Conservation (phyloP, 2,329 filamentous ascomycete species). For the Aureobasidium sp. region DNA sequence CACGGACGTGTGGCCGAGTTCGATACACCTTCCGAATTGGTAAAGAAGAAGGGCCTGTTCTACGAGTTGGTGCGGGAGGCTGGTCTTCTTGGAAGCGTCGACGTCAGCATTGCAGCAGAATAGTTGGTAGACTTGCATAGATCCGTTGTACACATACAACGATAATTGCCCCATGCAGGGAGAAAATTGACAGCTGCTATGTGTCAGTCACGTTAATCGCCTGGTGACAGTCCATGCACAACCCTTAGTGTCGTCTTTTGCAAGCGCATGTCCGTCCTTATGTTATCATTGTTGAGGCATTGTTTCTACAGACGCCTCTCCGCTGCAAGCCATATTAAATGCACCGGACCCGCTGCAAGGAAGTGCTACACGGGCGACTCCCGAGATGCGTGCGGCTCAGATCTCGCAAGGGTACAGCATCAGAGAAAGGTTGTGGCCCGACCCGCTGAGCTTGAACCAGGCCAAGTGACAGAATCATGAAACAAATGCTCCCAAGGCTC, state of each 20-base stretch:
- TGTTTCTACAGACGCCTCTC: background rate
- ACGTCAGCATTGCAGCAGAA: constrained; percentile 11
- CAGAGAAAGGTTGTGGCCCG: background rate
- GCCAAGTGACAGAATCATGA: background rate
- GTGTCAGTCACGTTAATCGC: background rate
- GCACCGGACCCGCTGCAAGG: background rate
- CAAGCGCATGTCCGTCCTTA: background rate
- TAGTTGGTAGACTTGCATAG: constrained; percentile 3
- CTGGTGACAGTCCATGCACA: background rate
- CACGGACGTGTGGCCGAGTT: constrained; percentile 87
- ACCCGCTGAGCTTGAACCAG: background rate
- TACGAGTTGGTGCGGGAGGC: constrained; percentile 88
- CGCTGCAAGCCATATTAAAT: background rate
- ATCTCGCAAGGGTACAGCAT: background rate
- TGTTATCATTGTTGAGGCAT: background rate
- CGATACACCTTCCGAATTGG: constrained; percentile 71
- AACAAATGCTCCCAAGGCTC: background rate
- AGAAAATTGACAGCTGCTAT: constrained; percentile 6
- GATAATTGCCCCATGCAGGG: constrained; percentile 1
- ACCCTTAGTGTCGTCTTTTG: background rate
- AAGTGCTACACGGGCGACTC: background rate
- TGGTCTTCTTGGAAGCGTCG: constrained; percentile 51
- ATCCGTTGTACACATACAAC: background rate
- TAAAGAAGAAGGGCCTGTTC: constrained; percentile 70
- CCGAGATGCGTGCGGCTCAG: background rate